These are phyloP conservation scores for Lepiota subincarnata DNA, from an alignment of 768 basidiomycete species.

Conservation along the genomic window DNA sequence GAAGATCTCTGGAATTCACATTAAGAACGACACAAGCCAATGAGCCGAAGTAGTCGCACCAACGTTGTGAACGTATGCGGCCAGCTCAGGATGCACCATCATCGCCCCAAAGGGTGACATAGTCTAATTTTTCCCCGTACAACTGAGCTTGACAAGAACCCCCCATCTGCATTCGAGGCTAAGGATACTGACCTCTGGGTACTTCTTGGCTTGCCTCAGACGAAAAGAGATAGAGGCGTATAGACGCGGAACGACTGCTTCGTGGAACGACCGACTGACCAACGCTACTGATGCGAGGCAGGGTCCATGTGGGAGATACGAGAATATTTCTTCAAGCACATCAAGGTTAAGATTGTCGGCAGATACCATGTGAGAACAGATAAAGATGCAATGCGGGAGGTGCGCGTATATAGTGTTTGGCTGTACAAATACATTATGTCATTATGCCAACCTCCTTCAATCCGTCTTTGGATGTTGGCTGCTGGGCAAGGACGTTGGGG, in stretches of 20 bases:
- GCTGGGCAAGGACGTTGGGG: background rate
- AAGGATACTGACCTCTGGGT: conserved; percentile 39
- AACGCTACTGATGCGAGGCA: conserved; percentile 60
- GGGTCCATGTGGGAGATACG: conserved; percentile 38
- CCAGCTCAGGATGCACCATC: conserved; percentile 30
- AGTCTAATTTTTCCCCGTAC: conserved; percentile 26
- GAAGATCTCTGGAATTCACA: conserved; percentile 8
- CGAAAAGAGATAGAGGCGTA: conserved; percentile 58
- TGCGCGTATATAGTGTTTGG: background rate
- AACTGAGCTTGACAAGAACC: conserved; percentile 3
- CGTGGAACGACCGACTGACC: conserved; percentile 63
- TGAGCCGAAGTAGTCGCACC: conserved; percentile 6
- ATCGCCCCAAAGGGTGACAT: conserved; percentile 62
- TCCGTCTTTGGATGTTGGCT: background rate
- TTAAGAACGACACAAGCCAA: background rate
- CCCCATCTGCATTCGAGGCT: background rate
- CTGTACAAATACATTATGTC: conserved; percentile 8
- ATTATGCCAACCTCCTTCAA: background rate
- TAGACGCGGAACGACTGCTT: conserved; percentile 57
- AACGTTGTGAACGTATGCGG: conserved; percentile 15
- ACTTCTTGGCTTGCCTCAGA: conserved; percentile 52
- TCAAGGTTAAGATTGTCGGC: conserved; percentile 69
- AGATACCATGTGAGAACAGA: conserved; percentile 46
- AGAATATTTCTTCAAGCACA: conserved; percentile 67
- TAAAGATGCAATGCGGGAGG: background rate